These are phyloP conservation scores for Lasiodiplodia theobromae DNA, from an alignment of 2,329 filamentous ascomycete species.

Conservation along the genomic window DNA sequence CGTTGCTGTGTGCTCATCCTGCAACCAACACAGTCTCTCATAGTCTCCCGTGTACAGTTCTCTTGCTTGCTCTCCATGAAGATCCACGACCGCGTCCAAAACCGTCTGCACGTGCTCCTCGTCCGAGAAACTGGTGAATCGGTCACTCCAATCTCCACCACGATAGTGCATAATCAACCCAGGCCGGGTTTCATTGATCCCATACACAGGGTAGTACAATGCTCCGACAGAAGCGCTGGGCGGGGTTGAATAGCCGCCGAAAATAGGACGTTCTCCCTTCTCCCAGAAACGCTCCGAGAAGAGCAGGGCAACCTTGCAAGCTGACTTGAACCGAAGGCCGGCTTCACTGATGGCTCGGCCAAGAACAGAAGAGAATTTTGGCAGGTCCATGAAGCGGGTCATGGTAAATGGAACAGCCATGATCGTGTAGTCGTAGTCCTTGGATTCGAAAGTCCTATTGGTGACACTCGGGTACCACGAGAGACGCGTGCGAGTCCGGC, in stretches of 20 bases:
- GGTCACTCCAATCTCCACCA: conserved; percentile 16
- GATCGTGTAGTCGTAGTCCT: conserved; percentile 16
- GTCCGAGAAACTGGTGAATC: conserved; percentile 21
- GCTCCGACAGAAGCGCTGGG: conserved; percentile 5
- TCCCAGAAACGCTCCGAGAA: conserved; percentile 16
- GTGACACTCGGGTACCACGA: conserved; percentile 5
- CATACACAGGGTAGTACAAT: conserved; percentile 15
- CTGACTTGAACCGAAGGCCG: conserved; percentile 16
- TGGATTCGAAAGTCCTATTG: conserved; percentile 3
- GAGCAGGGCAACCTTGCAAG: conserved; percentile 18
- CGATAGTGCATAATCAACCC: conserved; percentile 22
- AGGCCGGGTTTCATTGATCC: neutral
- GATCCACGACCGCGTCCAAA: conserved; percentile 2
- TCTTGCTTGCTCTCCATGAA: conserved; percentile 7
- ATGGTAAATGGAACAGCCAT: conserved; percentile 19
- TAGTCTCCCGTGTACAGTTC: conserved; percentile 13
- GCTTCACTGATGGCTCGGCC: conserved; percentile 12
- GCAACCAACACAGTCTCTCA: conserved; percentile 5
- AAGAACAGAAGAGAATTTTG: conserved; percentile 6
- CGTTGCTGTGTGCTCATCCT: conserved; percentile 7
- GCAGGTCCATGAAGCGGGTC: conserved; percentile 22
- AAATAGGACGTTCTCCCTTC: neutral
- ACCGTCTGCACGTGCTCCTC: conserved; percentile 16
- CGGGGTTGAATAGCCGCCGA: conserved; percentile 11
- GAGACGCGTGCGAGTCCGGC: conserved; percentile 8